Percentiles rank a stretch among this genome's conserved stretches.
Evolutionary conservation across 2,329 filamentous ascomycete species (phyloP).

Genomic region (Venturiaceae sp.): DNA sequence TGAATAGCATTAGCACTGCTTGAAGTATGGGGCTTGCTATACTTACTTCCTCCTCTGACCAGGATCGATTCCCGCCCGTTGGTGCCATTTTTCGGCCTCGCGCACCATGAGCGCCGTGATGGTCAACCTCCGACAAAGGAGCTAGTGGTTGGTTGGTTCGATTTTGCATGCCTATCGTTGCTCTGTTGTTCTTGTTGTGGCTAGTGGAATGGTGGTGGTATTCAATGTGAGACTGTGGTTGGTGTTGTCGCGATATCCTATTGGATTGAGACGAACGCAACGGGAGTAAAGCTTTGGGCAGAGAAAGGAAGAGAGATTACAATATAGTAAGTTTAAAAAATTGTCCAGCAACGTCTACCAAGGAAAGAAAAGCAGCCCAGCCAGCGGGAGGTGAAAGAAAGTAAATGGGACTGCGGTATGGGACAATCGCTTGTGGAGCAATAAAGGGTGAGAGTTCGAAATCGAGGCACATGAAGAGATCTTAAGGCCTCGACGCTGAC

Average conservation of each 20-base stretch:
- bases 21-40: constrained; percentile 4
- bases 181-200: neutral
- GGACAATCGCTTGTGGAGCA: constrained; percentile 19
- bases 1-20: constrained; percentile 6
- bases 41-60: constrained; percentile 76
- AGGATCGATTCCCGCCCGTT: constrained; percentile 67
- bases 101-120: constrained; percentile 49
- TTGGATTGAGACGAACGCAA: neutral
- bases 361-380: constrained; percentile 44
- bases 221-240: constrained; percentile 4
- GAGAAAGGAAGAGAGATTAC: neutral
- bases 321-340: constrained; percentile 7
- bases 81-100: constrained; percentile 61
- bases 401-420: constrained; percentile 25
- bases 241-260: neutral
- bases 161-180: neutral
- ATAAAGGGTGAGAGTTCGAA: neutral
- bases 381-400: constrained; percentile 44
- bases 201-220: neutral
- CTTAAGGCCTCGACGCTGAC: neutral
- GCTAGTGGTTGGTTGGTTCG: constrained; percentile 6
- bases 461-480: neutral
- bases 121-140: constrained; percentile 33
- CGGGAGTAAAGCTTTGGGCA: neutral
- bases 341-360: constrained; percentile 34